Conservation (phyloP, 768 basidiomycete species). For the Hirschioporus abietinus region DNA sequence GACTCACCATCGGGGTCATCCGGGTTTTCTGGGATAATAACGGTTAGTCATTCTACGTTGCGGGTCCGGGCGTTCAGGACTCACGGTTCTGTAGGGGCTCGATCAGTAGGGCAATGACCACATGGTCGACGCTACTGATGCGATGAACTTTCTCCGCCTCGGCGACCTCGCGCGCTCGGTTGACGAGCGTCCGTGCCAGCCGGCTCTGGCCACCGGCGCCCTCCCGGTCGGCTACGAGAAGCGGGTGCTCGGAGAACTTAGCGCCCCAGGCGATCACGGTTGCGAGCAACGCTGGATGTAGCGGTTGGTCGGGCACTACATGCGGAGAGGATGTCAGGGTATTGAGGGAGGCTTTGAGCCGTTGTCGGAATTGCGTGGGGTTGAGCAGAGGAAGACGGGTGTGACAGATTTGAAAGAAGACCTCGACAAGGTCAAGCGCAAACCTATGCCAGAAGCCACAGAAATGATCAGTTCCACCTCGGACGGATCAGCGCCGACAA, state of each 20-base stretch:
- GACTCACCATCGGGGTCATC: conserved; percentile 62
- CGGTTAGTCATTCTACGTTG: conserved; percentile 7
- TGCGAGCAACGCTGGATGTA: conserved; percentile 75
- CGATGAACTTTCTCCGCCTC: conserved; percentile 86
- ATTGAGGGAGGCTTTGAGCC: conserved; percentile 37
- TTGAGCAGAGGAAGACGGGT: conserved; percentile 84
- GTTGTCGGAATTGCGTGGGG: conserved; percentile 72
- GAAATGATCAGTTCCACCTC: conserved; percentile 10
- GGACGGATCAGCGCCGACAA: neutral
- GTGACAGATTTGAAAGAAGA: conserved; percentile 91
- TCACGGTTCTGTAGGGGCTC: conserved; percentile 85
- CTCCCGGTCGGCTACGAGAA: conserved; percentile 73
- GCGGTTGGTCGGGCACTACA: conserved; percentile 32
- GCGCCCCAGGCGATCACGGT: conserved; percentile 89
- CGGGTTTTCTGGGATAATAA: conserved; percentile 51
- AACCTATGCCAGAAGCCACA: conserved; percentile 48
- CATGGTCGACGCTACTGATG: conserved; percentile 70
- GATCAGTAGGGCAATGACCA: conserved; percentile 75
- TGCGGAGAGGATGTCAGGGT: conserved; percentile 9
- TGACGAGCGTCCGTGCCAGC: conserved; percentile 70
- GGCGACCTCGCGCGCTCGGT: conserved; percentile 79
- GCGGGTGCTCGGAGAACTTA: conserved; percentile 87
- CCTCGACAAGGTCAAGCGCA: conserved; percentile 88
- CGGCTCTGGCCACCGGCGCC: conserved; percentile 68
- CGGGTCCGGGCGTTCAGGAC: conserved; percentile 28